phyloP scores from a whole-genome alignment of 83 land plant species.

The Thuja plicata region DNA sequence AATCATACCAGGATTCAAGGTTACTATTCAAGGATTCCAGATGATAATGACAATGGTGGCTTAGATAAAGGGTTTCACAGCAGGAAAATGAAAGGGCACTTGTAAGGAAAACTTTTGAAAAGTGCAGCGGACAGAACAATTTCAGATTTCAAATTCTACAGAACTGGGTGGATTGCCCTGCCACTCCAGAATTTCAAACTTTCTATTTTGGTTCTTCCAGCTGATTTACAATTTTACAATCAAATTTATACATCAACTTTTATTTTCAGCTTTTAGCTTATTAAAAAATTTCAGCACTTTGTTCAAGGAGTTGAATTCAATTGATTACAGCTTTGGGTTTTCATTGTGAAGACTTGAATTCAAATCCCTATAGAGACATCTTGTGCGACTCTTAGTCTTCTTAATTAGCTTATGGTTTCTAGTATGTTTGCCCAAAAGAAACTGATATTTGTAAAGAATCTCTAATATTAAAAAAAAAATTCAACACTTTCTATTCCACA shows the following conservation, averaged over 20 bases:
- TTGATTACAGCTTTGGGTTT: no score
- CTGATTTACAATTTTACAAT: not conserved
- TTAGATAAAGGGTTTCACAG: not conserved
- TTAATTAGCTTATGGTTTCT: no score
- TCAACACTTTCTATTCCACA: no score
- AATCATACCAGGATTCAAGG: not conserved
- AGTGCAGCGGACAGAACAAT: not conserved
- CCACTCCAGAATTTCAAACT: not conserved
- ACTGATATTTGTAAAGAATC: no score
- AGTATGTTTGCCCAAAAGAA: no score
- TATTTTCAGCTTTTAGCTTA: no score
- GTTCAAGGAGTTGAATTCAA: no score
- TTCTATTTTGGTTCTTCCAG: not conserved
- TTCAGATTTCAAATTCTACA: not conserved
- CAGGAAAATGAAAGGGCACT: not conserved
- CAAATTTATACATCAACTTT: not conserved
- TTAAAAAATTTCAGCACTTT: no score
- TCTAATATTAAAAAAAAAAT: no score
- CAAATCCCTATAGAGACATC: no score
- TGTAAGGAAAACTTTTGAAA: not conserved
- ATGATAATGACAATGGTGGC: not conserved
- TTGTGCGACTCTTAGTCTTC: no score
- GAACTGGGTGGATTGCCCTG: not conserved
- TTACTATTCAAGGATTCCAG: not conserved
- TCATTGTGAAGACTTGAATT: no score